Base-by-base conservation (phyloP, 2,329 filamentous ascomycete genomes). In the Claviceps fusiformis region DNA sequence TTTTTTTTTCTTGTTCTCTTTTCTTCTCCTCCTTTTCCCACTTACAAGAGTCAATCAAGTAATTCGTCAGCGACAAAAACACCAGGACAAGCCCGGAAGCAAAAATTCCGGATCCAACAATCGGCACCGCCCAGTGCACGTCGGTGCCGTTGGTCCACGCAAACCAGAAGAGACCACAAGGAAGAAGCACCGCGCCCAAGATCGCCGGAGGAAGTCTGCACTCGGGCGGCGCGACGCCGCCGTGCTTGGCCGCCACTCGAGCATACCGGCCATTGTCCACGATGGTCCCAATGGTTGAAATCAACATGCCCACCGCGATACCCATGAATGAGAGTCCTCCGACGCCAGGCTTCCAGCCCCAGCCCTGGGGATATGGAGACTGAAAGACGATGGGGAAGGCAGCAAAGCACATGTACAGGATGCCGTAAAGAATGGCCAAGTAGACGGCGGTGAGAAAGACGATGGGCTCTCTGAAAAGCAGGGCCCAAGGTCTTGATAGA, bases 391-490 rank as follows among this genome's bases (percentile, higher is more conserved):
- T 78, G 9, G 78, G 78, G 61, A 78, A 80, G 3, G 76, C 77
- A 17, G 71, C 73, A 58, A 80, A 80, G 56, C 76, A 70, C 64
- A 80, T 71, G 64, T 80, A 82, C 4, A 81, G 64, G 0, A 76
- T 79, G 27, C 75, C 75, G 60, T 78, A 79, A 59, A 78, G 68
- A 57, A 78, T 82, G 59, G 81, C 78, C 73, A 83, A 78, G 70
- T 86, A 87, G 31, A 86, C 70, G 7, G 76, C 79, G 5, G 82
- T 73, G 10, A 86, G 70, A 11, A 85, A 65, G 29, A 86, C 81
- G 59, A 87, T 86, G 5, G 83, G 83, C 61, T 87, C 83, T 53
- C 69, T 69, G 71, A 87, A 81, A 1, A 87, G 73, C 5, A 88
- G 70, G 43, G 82, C 68, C 81, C 80, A 85, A 1, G 84, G 84